Evolutionary conservation across 176 grass and related monocot species (phyloP), one percentile per base, ranked within the genome.

Genomic region (Paspalum notatum): DNA sequence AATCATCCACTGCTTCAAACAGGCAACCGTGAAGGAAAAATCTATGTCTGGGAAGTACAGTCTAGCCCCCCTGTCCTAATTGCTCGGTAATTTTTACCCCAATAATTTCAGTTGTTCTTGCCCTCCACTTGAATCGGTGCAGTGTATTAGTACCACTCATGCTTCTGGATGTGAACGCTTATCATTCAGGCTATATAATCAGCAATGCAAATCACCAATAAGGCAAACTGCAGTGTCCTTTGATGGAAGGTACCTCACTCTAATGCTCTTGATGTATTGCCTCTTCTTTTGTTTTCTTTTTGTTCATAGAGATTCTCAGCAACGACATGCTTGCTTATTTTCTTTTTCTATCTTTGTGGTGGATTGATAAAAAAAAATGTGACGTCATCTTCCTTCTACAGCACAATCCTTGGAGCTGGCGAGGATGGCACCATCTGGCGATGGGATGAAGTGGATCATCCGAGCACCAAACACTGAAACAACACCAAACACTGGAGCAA

Each of bases 341-440:
- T 38, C 8, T 44, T 22, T 55, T 17, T 48, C 7, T 54, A 10
- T 6, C 57, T 74, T 41, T 2, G 14, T 58, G 4, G 66, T 18
- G 11, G 42, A 66, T 42, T 7, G 40, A 8, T 18, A 55, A 71
- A 32, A 55, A 71, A 32, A 32, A 61, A 74, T 52, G 16, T 80
- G 56, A 20, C 40, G 57, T 18, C 9, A 18, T 22, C 79, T 69
- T 18, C 8, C 64, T 89, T 77, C 15, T 91, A 14, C 84, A 98
- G 96, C 77, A 95, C 88, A 45, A 95, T 98, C 66, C 86, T 98
- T 53, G 91, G 62, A 52, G 81, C 87, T 93, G 90, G 86, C 4
- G 90, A 98, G 79, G 92, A 93, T 79, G 96, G 96, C 63, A 84
- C 72, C 4, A 93, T 95, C 40, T 95, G 87, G 88, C 90, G 96